phyloP scores from a whole-genome alignment of 768 basidiomycete species.

The Mrakia gelida region DNA sequence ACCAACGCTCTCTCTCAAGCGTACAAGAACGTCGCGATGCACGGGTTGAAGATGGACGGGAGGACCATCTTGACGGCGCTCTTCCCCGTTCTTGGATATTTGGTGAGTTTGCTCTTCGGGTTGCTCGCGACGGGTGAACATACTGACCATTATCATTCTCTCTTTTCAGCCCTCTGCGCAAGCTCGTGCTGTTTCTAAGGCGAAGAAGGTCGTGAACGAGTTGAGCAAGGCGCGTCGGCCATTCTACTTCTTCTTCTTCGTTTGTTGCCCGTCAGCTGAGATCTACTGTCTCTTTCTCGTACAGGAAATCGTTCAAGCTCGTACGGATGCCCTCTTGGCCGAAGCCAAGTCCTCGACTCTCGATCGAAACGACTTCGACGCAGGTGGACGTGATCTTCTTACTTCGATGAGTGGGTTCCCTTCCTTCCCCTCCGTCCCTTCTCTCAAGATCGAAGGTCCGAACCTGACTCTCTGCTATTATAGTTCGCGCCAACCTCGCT shows the following conservation, averaged over 20 bases:
- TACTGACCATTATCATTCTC: not conserved
- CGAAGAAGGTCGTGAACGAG: not conserved
- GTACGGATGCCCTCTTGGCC: not conserved
- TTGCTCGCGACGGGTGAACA: not conserved
- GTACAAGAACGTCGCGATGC: not conserved
- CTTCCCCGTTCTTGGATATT: not conserved
- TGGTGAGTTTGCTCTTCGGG: not conserved
- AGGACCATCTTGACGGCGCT: not conserved
- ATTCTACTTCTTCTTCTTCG: too few species aligned
- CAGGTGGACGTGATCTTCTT: not conserved
- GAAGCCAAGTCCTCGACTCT: not conserved
- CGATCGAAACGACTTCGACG: not conserved
- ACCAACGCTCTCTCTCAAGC: not conserved
- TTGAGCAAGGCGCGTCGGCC: not conserved
- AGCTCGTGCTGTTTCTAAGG: not conserved
- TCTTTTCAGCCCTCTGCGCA: not conserved
- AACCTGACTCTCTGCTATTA: not conserved
- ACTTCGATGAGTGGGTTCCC: not conserved
- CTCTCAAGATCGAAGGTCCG: not conserved
- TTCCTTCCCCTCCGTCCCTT: not conserved
- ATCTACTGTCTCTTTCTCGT: too few species aligned
- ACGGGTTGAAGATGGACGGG: not conserved
- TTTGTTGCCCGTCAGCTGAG: not conserved
- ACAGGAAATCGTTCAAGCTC: not conserved
- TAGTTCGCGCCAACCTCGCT: not conserved